Base-by-base conservation (phyloP, 2,329 filamentous ascomycete species). In the Neopestalotiopsis sp. region DNA sequence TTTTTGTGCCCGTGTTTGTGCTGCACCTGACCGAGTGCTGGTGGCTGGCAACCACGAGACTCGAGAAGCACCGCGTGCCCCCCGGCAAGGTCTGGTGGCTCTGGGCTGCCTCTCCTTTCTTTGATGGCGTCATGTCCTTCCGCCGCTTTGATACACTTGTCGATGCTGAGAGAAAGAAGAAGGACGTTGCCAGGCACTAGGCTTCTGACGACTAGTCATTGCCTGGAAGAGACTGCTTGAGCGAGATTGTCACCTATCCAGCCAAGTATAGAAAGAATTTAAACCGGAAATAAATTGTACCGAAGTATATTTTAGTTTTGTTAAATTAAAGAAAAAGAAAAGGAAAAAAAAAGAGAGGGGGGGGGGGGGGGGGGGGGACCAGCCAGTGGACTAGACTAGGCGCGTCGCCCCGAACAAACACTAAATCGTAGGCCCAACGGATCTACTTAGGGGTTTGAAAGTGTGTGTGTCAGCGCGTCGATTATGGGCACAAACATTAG, bases 11-110 rank as follows among this genome's bases (percentile, higher is more conserved):
- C 0, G 87, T 95, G 68, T 3, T 94, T 1, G 83, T 76, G 0
- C 86, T 94, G 13, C 95, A 98, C 79, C 28, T 84, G 0, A 69
- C 79, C 3, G 95, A 98, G 83, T 81, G 85, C n/a, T 80, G 81
- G 59, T 81, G 83, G 76, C 82, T 91, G 73, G 85, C 87, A 71
- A 79, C 76, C 57, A 82, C 80, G 63, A 79, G 84, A 69, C 76
- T 90, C 70, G 75, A 74, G 67, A 85, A 77, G 76, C 83, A 86
- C 71, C 84, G 84, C 6, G 84, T 90, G 12, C 77, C 79, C 69
- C 77, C 80, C 7, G 80, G 79, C 6, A 59, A 58, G n/a, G 72
- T 87, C 14, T 91, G 90, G 88, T 85, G 80, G 78, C 72, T 80
- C 66, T 92, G 90, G 90, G 77, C 87, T 40, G 74, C 71, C 5